A percentile compares a stretch with the other conserved stretches of the same genome.
These are phyloP conservation scores for Neurospora discreta DNA, from an alignment of 495 filamentous ascomycete genomes.

Conservation along the genomic window DNA sequence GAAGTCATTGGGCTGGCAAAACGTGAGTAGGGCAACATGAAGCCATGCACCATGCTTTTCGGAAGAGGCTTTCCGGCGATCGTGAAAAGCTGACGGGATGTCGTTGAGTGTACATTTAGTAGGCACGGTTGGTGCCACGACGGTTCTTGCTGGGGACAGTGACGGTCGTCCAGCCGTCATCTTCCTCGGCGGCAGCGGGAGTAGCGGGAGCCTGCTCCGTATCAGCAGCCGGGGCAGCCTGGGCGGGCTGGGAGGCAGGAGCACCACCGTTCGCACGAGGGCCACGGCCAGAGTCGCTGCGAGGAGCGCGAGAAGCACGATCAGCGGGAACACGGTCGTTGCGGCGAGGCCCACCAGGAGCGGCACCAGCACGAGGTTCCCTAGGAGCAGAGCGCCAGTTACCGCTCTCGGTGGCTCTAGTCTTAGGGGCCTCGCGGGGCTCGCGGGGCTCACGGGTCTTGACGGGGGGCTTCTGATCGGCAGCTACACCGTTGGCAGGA, in stretches of 20 bases:
- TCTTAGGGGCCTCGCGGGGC: slow-evolving; percentile 20
- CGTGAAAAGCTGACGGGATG: not conserved
- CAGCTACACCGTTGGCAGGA: slow-evolving; percentile 13
- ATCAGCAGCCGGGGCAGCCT: slow-evolving; percentile 12
- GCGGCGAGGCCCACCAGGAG: slow-evolving; percentile 23
- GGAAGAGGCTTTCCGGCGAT: not conserved
- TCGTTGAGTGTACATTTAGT: slow-evolving; percentile 12
- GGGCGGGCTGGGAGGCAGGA: slow-evolving; percentile 18
- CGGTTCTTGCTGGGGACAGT: slow-evolving; percentile 36
- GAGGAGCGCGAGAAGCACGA: slow-evolving; percentile 32
- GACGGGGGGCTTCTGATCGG: slow-evolving; percentile 24
- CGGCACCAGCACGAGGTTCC: slow-evolving; percentile 28
- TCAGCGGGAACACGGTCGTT: slow-evolving; percentile 33
- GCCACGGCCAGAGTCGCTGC: slow-evolving; percentile 28
- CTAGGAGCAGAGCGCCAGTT: slow-evolving; percentile 40
- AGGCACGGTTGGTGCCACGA: slow-evolving; percentile 25
- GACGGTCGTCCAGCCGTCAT: slow-evolving; percentile 71
- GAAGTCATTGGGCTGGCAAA: not conserved
- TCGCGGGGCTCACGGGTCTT: slow-evolving; percentile 15
- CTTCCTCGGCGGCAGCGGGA: slow-evolving; percentile 37
- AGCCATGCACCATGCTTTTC: not conserved
- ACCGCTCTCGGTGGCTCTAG: slow-evolving; percentile 35
- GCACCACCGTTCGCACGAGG: slow-evolving; percentile 35
- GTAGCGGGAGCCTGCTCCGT: slow-evolving; percentile 18
- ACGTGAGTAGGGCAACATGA: not conserved